Conservation (phyloP, 352 stramenopile genomes). For the Phytophthora cactorum region DNA sequence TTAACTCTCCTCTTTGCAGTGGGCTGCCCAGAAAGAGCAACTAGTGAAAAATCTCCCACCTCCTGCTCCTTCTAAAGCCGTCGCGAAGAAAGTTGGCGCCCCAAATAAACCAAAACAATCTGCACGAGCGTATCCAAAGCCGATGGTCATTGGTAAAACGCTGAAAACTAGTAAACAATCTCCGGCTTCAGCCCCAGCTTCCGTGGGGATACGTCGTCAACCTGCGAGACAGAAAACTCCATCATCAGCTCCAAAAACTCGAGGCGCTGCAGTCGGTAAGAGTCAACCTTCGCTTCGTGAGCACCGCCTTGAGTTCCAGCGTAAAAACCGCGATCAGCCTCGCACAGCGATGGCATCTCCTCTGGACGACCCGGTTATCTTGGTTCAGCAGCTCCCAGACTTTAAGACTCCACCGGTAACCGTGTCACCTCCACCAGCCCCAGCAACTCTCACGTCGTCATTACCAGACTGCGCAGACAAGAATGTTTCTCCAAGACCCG, state of each 20-base stretch:
- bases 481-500: background rate
- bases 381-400: conserved; percentile 73
- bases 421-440: conserved; percentile 30
- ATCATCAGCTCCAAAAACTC: conserved; percentile 14
- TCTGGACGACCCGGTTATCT: conserved; percentile 71
- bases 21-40: conserved; percentile 51
- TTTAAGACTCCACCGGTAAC: conserved; percentile 19
- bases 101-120: conserved; percentile 16
- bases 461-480: conserved; percentile 21
- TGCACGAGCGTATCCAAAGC: conserved; percentile 28
- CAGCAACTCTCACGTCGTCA: conserved; percentile 18
- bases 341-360: conserved; percentile 21
- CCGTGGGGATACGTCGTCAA: conserved; percentile 14
- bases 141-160: conserved; percentile 13
- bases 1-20: conserved; percentile 26
- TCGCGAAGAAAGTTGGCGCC: conserved; percentile 11
- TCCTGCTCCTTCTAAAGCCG: conserved; percentile 24
- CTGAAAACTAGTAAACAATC: conserved; percentile 9
- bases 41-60: conserved; percentile 33
- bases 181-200: conserved; percentile 20
- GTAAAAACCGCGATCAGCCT: conserved; percentile 40
- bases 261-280: conserved; percentile 2
- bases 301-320: conserved; percentile 36
- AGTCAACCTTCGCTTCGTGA: conserved; percentile 29
- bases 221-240: conserved; percentile 18